These are phyloP conservation scores for Phaffomyces opuntiae DNA, from an alignment of 805 yeast genomes.

Conservation along the genomic window DNA sequence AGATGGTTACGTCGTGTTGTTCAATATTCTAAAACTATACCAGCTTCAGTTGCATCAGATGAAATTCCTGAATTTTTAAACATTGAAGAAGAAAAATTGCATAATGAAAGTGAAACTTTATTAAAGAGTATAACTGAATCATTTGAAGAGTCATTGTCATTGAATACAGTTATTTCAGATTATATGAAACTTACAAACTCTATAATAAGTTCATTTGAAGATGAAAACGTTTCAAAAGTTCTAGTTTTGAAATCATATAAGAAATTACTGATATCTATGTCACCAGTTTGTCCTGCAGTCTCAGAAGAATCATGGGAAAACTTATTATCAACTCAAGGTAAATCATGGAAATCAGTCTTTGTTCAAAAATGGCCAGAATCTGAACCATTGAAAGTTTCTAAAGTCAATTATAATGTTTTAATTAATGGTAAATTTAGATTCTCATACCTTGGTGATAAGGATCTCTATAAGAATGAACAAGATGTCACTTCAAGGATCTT, in stretches of 20 bases:
- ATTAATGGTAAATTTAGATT: slow-evolving; percentile 68
- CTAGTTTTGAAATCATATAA: slow-evolving; percentile 43
- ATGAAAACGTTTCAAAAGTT: slow-evolving; percentile 28
- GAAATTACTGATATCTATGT: slow-evolving; percentile 51
- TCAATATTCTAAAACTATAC: slow-evolving; percentile 14
- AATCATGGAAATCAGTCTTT: slow-evolving; percentile 44
- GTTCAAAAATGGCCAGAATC: slow-evolving; percentile 58
- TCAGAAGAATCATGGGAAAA: slow-evolving; percentile 79
- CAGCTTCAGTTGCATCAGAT: slow-evolving; percentile 4
- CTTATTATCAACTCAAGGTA: slow-evolving; percentile 22
- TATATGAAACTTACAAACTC: slow-evolving; percentile 75
- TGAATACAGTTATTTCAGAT: slow-evolving; percentile 85
- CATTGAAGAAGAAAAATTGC: slow-evolving; percentile 45
- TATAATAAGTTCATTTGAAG: slow-evolving; percentile 33
- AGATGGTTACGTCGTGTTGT: slow-evolving; percentile 74
- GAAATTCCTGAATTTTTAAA: slow-evolving; percentile 12
- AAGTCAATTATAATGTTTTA: slow-evolving; percentile 47
- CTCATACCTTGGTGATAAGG: slow-evolving; percentile 30
- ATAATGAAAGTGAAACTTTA: slow-evolving; percentile 47
- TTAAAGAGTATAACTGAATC: slow-evolving; percentile 50
- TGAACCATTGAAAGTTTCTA: slow-evolving; percentile 31
- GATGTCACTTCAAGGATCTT: slow-evolving; percentile 30
- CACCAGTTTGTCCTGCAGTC: slow-evolving; percentile 78
- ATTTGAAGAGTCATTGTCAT: slow-evolving; percentile 47
- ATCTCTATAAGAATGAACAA: slow-evolving; percentile 30